Conservation (phyloP, 306 rosid genomes). For the Prunus davidiana region DNA sequence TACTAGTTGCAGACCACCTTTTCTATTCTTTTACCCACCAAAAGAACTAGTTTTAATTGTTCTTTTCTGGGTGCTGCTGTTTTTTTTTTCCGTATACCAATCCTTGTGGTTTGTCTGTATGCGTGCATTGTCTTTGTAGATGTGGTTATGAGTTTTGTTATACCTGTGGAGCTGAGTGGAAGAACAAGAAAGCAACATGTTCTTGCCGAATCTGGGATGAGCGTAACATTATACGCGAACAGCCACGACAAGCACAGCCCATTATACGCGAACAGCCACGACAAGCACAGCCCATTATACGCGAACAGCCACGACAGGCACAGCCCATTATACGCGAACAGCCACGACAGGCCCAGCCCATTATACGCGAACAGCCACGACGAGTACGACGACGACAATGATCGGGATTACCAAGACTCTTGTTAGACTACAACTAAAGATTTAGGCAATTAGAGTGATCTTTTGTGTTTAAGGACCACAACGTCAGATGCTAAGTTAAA, state of each 20-base stretch:
- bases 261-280: background rate
- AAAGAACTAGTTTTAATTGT: background rate
- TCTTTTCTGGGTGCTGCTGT: background rate
- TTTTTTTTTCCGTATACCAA: background rate
- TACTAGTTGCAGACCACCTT: background rate
- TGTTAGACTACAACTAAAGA: background rate
- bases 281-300: background rate
- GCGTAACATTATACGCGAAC: slow-evolving; percentile 37
- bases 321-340: background rate
- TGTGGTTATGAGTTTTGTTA: slow-evolving; percentile 79
- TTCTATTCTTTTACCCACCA: too few relatives aligned
- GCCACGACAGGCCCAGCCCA: background rate
- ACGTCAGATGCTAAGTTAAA: background rate
- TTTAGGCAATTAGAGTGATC: background rate
- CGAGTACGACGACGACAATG: background rate
- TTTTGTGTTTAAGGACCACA: background rate
- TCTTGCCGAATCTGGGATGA: slow-evolving; percentile 72
- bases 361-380: background rate
- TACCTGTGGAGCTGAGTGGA: slow-evolving; percentile 82
- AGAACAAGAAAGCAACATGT: slow-evolving; percentile 64
- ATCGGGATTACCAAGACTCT: background rate
- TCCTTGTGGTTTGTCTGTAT: background rate
- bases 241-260: background rate
- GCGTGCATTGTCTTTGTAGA: slow-evolving; percentile 39
- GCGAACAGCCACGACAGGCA: background rate